Evolutionary conservation across 352 stramenopile species (phyloP).

Genomic region (Phytophthora rubi): DNA sequence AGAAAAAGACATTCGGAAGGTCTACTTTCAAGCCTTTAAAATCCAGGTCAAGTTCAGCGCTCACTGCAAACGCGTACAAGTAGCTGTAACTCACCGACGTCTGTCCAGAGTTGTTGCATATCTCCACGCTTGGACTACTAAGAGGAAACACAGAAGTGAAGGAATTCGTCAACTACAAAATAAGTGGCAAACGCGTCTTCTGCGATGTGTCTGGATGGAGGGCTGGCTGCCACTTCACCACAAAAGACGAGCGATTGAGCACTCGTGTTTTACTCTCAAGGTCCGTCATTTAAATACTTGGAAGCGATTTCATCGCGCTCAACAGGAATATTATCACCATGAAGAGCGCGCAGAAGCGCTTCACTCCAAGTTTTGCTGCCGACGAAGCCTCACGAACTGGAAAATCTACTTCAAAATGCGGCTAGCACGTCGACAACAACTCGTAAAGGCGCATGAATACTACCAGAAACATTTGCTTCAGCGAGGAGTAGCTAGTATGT

Average conservation of each 20-base stretch:
- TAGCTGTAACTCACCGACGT: constrained; percentile 11
- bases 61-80: constrained; percentile 1
- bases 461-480: constrained; percentile 31
- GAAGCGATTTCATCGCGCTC: constrained; percentile 15
- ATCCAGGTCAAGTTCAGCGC: constrained; percentile 6
- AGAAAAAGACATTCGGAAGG: constrained; percentile 1
- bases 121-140: constrained; percentile 8
- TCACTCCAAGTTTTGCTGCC: constrained; percentile 18
- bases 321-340: constrained; percentile 1
- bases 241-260: constrained; percentile 12
- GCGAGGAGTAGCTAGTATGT: constrained; percentile 28
- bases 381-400: constrained; percentile 16
- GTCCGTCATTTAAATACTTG: constrained; percentile 18
- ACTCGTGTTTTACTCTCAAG: not conserved
- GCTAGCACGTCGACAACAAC: not conserved
- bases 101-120: constrained; percentile 14
- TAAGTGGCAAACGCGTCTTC: constrained; percentile 19
- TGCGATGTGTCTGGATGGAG: constrained; percentile 21
- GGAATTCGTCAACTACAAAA: constrained; percentile 9
- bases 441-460: constrained; percentile 17
- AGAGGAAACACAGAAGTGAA: constrained; percentile 20
- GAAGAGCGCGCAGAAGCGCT: constrained; percentile 18
- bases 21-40: constrained; percentile 29
- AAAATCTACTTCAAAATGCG: constrained; percentile 22
- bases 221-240: constrained; percentile 29